phyloP scores from a whole-genome alignment of 495 filamentous ascomycete species.

The Daldinia loculata region DNA sequence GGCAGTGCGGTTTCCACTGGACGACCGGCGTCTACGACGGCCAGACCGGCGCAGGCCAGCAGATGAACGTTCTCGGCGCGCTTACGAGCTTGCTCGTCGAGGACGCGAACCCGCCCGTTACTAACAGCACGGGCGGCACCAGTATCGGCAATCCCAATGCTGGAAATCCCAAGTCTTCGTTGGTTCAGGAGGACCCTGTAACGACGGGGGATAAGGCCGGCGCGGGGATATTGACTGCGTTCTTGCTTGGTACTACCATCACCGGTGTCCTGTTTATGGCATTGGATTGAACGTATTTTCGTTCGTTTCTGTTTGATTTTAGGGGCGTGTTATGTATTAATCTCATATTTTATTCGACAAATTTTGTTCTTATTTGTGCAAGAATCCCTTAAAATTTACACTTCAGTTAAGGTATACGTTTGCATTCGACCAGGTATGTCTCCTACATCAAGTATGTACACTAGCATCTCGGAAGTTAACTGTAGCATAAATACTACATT shows the following conservation, averaged over 20 bases:
- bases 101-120: conserved; percentile 58
- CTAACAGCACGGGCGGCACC: conserved; percentile 67
- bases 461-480: neutral
- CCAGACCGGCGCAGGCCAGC: conserved; percentile 68
- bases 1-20: conserved; percentile 78
- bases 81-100: conserved; percentile 63
- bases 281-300: neutral
- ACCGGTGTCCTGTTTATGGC: conserved; percentile 48
- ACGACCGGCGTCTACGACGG: conserved; percentile 66
- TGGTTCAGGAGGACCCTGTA: conserved; percentile 17
- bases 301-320: neutral
- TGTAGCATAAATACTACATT: neutral
- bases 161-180: conserved; percentile 44
- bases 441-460: neutral
- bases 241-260: conserved; percentile 47
- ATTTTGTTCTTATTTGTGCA: neutral
- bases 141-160: conserved; percentile 70
- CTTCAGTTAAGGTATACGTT: neutral
- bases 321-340: neutral
- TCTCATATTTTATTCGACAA: neutral
- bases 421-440: neutral
- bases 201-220: conserved; percentile 65
- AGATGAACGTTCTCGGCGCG: conserved; percentile 73
- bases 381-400: neutral
- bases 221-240: conserved; percentile 65